Conservation (phyloP, 495 filamentous ascomycete genomes). For the Podospora sp. region DNA sequence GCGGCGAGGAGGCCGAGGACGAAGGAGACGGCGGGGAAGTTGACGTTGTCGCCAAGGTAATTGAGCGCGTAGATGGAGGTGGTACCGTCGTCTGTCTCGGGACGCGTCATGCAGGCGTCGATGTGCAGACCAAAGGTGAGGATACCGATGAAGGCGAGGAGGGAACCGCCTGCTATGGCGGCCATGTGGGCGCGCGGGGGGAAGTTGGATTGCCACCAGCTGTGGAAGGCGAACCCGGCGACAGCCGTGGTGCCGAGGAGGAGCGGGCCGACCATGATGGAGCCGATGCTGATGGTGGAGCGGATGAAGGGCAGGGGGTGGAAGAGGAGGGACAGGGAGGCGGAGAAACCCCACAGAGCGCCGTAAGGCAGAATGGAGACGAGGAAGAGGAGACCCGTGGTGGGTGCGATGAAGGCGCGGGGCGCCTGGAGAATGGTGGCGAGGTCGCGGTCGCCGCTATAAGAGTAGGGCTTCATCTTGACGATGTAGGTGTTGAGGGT, state of each 20-base stretch:
- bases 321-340: slow-evolving; percentile 51
- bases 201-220: slow-evolving; percentile 31
- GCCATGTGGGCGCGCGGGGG: slow-evolving; percentile 32
- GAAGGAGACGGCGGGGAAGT: slow-evolving; percentile 43
- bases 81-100: slow-evolving; percentile 19
- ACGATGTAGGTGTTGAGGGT: slow-evolving; percentile 37
- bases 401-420: slow-evolving; percentile 49
- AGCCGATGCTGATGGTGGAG: slow-evolving; percentile 41
- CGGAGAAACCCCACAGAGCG: slow-evolving; percentile 45
- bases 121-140: slow-evolving; percentile 47
- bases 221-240: slow-evolving; percentile 28
- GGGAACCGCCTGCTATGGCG: slow-evolving; percentile 37
- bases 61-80: slow-evolving; percentile 31
- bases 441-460: slow-evolving; percentile 30
- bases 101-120: slow-evolving; percentile 38
- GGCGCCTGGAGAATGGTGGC: slow-evolving; percentile 42
- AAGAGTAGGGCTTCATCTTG: slow-evolving; percentile 45
- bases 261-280: slow-evolving; percentile 47
- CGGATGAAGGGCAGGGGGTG: slow-evolving; percentile 47
- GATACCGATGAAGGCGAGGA: slow-evolving; percentile 43
- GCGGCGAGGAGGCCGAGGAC: slow-evolving; percentile 45
- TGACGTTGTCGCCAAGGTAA: slow-evolving; percentile 34
- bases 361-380: slow-evolving; percentile 45
- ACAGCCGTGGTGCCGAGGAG: slow-evolving; percentile 38
- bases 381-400: slow-evolving; percentile 45